Evolutionary conservation across 75 land plant genomes (phyloP), one percentile per base, ranked within the genome.

Genomic region (Selaginella tamariscina): DNA sequence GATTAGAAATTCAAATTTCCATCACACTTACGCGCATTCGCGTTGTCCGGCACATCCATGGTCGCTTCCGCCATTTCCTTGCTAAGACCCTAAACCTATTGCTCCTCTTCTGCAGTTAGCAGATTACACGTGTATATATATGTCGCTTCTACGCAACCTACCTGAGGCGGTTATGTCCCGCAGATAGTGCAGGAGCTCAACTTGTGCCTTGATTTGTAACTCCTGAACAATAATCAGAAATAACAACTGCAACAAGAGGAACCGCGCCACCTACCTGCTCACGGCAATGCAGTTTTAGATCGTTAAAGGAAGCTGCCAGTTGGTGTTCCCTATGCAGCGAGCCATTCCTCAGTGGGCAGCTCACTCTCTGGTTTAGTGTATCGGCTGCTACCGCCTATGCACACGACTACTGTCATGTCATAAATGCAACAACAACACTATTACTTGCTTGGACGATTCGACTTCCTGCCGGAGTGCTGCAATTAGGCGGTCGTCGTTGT

Each of bases 31-130:
- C 95, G 95, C 68, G 89, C 84, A 59, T 89, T 89, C 27, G 98
- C 98, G 63, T 86, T 70, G 63, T 88, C 97, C 0, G 97, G 97
- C 23, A 92, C 76, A 66, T 84, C 82, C 23, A 74, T 82, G 1
- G 54, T 68, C 22, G 73, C 33, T 20, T 69, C 75, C 8, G 67
- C 78, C 67, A 80, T 80, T 72, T 73, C 82, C 64, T 1, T 75
- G 68, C 33, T 71, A 5, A 39, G 15, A 39, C 49, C 49, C 49
- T 39, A 39, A 39, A 39, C n/a, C n/a, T n/a, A n/a, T n/a, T n/a
- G n/a, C n/a, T n/a, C n/a, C n/a, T n/a, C n/a, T n/a, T n/a, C n/a
- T n/a, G n/a, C n/a, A n/a, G n/a, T n/a, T n/a, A n/a, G n/a, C n/a
- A n/a, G n/a, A n/a, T n/a, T n/a, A n/a, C n/a, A n/a, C n/a, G n/a